Evolutionary conservation across 2,329 filamentous ascomycete species (phyloP), one percentile per base, ranked within the genome.

Genomic region (Thermomyces lanuginosus): DNA sequence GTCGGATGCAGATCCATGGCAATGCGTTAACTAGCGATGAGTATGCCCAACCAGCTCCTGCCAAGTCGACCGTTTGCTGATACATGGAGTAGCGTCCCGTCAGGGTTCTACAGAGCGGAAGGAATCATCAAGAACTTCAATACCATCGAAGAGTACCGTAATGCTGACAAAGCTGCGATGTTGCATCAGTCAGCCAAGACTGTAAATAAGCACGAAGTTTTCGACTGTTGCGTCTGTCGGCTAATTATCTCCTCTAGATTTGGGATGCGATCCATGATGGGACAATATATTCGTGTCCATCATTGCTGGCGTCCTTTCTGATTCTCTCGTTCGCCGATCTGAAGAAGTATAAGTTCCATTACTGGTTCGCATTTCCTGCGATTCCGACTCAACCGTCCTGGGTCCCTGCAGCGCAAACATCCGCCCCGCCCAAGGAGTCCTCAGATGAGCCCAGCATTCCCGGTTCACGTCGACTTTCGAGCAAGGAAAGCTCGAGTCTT

Each of bases 241-340:
- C 29, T 42, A 33, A 36, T 36, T 6, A 24, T 25, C 24, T 20
- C 23, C 21, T 20, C 13, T 25, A 91, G 77, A 83, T 98, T 35
- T 95, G 86, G 86, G 83, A 95, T 52, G 86, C 89, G 14, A 93
- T 98, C 45, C 76, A 83, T 39, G 89, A 98, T 55, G 86, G 84
- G 31, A 91, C 81, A 21, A 92, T 98, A 40, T 95, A 92, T 56
- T 89, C 83, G 6, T 80, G 86, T 26, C 89, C 89, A 2, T 93
- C 86, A 4, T 66, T 95, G 2, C 71, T 98, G 10, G 74, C 82
- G 4, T 89, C 81, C 5, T 95, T 93, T 51, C 68, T 80, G 14
- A 72, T 91, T 32, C 71, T 95, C 23, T 92, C 82, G 9, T 98
- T 81, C 49, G 86, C 89, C 35, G 86, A 98, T 47, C 66, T 98